Conservation (phyloP, 2,329 filamentous ascomycete genomes). For the Aschersonia sp. region DNA sequence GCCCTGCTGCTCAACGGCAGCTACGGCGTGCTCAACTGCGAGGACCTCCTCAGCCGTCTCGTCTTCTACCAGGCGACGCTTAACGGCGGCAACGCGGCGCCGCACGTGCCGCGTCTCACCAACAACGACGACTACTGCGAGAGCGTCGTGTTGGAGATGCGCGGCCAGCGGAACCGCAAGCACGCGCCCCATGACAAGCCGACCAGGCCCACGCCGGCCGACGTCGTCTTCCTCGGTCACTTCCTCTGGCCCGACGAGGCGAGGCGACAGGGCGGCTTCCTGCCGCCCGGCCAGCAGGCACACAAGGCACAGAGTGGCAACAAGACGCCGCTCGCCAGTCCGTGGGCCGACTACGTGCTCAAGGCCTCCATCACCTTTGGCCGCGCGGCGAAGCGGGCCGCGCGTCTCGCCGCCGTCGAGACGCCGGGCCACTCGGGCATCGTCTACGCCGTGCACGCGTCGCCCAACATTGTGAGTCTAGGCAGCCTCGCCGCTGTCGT, state of each 20-base stretch:
- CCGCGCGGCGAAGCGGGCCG: constrained; percentile 1
- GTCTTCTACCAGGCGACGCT: background rate
- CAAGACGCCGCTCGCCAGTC: background rate
- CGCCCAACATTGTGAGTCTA: background rate
- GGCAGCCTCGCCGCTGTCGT: background rate
- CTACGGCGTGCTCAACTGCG: background rate
- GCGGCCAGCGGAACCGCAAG: background rate
- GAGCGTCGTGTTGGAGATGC: background rate
- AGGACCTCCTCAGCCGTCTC: background rate
- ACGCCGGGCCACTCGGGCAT: background rate
- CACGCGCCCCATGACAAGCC: background rate
- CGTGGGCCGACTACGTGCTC: background rate
- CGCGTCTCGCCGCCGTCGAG: background rate
- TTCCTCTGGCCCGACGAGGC: background rate
- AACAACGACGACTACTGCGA: background rate
- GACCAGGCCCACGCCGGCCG: background rate
- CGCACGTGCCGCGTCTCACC: background rate
- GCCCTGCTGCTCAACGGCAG: background rate
- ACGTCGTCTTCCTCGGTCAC: background rate
- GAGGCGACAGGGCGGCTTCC: background rate
- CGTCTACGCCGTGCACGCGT: background rate
- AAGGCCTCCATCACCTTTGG: background rate
- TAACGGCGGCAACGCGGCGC: background rate
- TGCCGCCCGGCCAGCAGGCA: background rate
- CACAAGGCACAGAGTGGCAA: background rate